phyloP scores from a whole-genome alignment of 148 eudicot species.

The Tetragonia tetragonoides region DNA sequence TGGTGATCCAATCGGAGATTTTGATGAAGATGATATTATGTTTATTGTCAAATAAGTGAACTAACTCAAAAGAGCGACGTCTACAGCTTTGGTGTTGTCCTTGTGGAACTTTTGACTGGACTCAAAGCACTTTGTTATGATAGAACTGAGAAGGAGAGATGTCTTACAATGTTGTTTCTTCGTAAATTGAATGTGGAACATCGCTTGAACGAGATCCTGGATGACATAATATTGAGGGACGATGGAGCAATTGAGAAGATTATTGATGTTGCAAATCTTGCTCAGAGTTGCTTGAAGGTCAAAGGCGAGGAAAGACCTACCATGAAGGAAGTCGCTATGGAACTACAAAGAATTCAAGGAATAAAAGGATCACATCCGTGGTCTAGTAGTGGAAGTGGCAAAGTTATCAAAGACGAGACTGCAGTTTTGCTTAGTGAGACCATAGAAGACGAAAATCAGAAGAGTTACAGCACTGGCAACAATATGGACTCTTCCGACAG shows the following conservation, averaged over 20 bases:
- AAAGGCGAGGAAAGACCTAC: constrained; percentile 21
- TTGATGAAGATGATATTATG: too few species aligned
- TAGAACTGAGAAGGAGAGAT: constrained; percentile 11
- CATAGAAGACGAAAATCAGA: too few species aligned
- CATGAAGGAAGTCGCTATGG: constrained; percentile 27
- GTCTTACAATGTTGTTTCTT: constrained; percentile 14
- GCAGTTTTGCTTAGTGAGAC: not conserved
- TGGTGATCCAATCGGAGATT: too few species aligned
- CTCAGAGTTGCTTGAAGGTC: constrained; percentile 9
- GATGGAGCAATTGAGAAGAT: constrained; percentile 14
- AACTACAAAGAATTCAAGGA: constrained; percentile 4
- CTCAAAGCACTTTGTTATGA: constrained; percentile 5
- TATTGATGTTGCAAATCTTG: constrained; percentile 19
- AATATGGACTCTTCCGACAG: not conserved
- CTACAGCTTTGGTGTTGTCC: constrained; percentile 26
- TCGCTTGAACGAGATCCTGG: constrained; percentile 16
- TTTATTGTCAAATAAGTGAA: constrained; percentile 19
- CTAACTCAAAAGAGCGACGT: constrained; percentile 2
- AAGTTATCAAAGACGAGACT: not conserved
- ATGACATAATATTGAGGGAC: constrained; percentile 4
- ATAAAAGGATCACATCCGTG: not conserved
- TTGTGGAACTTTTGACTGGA: constrained; percentile 21
- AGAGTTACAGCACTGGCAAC: not conserved
- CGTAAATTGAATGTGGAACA: constrained; percentile 19
- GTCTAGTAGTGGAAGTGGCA: not conserved